These are phyloP conservation scores for Protostelium mycophagum DNA, from an alignment of 78 protist species.

Conservation along the genomic window DNA sequence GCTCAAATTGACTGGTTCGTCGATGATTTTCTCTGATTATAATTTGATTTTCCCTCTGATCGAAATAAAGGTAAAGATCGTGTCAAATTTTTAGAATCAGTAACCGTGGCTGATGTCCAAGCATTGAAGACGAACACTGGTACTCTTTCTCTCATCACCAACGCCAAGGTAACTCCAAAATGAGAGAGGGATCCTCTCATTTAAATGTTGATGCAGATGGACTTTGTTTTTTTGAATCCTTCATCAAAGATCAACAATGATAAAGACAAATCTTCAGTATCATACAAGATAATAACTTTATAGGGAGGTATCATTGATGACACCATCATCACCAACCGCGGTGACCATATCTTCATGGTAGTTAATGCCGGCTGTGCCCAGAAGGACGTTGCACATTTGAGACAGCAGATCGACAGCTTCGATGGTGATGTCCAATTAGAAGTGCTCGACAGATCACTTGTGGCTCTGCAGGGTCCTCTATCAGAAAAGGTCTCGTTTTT, in stretches of 20 bases:
- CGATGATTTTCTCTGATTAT: neutral
- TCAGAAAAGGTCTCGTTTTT: conserved; percentile 58
- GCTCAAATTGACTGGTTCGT: conserved; percentile 14
- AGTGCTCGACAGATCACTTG: conserved; percentile 36
- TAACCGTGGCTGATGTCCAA: conserved; percentile 69
- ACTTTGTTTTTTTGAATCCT: too few species aligned
- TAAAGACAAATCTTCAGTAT: too few species aligned
- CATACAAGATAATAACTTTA: too few species aligned
- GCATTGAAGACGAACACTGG: conserved; percentile 16
- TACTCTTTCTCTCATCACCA: conserved; percentile 63
- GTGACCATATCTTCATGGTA: conserved; percentile 78
- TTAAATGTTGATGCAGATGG: too few species aligned
- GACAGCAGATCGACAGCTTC: conserved; percentile 28
- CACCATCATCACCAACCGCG: conserved; percentile 73
- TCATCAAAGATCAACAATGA: too few species aligned
- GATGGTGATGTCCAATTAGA: conserved; percentile 34
- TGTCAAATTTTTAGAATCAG: conserved; percentile 74
- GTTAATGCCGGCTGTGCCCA: conserved; percentile 94
- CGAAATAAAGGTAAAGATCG: conserved; percentile 82
- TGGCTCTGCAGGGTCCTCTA: conserved; percentile 92
- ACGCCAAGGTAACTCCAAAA: too few species aligned
- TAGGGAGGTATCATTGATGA: conserved; percentile 97
- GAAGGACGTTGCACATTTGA: conserved; percentile 82
- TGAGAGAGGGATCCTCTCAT: too few species aligned
- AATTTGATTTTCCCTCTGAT: neutral